These are phyloP conservation scores for Orbilia quercus DNA, from an alignment of 2,329 filamentous ascomycete genomes.

Conservation along the genomic window DNA sequence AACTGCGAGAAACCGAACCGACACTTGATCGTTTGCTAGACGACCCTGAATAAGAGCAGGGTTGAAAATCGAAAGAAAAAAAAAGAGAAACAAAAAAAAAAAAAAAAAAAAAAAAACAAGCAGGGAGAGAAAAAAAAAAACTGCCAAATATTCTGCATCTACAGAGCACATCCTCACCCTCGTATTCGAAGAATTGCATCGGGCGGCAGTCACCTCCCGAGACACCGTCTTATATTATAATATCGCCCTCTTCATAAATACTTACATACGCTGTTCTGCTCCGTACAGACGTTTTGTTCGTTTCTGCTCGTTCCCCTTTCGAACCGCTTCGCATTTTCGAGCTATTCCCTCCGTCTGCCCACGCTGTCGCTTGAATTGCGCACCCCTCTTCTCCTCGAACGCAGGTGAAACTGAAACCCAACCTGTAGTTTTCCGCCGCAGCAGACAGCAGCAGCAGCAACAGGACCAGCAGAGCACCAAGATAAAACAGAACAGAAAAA, in stretches of 20 bases:
- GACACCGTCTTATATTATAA: constrained; percentile 30
- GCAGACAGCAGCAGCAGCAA: background rate
- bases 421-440: constrained; percentile 40
- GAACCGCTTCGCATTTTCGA: constrained; percentile 16
- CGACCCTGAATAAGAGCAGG: constrained; percentile 38
- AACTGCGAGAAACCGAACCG: constrained; percentile 38
- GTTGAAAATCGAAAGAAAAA: constrained; percentile 14
- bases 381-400: constrained; percentile 43
- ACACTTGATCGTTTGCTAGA: constrained; percentile 30
- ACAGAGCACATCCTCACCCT: constrained; percentile 3
- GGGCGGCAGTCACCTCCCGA: constrained; percentile 40
- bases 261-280: background rate
- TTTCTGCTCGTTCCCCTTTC: constrained; percentile 24
- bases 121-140: too few relatives aligned
- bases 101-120: constrained; percentile 4
- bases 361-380: constrained; percentile 44
- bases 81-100: constrained; percentile 2
- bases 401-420: constrained; percentile 56
- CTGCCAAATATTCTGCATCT: background rate
- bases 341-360: constrained; percentile 42
- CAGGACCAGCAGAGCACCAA: too few relatives aligned
- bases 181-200: constrained; percentile 9
- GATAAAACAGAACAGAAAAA: too few relatives aligned
- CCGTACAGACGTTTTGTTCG: constrained; percentile 2
- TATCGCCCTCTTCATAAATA: background rate